phyloP scores from a whole-genome alignment of 768 basidiomycete species.

The Tricholoma bakamatsutake region DNA sequence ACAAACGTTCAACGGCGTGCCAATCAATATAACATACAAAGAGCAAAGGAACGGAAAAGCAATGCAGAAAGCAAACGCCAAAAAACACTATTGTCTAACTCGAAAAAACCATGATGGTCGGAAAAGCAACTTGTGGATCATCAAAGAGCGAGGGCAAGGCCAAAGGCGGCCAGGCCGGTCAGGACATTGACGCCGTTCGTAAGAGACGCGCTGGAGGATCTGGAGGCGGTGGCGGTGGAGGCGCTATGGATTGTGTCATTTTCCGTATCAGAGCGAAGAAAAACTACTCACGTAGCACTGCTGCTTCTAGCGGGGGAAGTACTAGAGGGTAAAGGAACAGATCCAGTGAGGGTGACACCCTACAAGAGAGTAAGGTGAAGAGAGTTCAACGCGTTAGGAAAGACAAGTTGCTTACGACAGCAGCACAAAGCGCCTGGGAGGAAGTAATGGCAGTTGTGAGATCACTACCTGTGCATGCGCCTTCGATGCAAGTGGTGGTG shows the following conservation, averaged over 20 bases:
- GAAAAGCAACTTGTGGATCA: conserved; percentile 6
- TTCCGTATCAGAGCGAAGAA: conserved; percentile 5
- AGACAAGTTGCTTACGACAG: conserved; percentile 38
- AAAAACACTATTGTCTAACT: not conserved
- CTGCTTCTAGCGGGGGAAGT: conserved; percentile 1
- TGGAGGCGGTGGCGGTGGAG: conserved; percentile 2
- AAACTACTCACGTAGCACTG: conserved; percentile 1
- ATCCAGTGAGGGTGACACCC: conserved; percentile 45
- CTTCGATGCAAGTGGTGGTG: conserved; percentile 43
- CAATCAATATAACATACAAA: not conserved
- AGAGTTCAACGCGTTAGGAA: not conserved
- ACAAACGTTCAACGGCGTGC: not conserved
- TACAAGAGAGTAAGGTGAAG: conserved; percentile 15
- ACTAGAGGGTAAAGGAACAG: conserved; percentile 7
- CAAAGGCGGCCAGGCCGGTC: conserved; percentile 37
- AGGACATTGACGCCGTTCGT: conserved; percentile 28
- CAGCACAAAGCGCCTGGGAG: conserved; percentile 38
- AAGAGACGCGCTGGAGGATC: conserved; percentile 14
- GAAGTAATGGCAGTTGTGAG: conserved; percentile 34
- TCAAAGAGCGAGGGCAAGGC: conserved; percentile 42
- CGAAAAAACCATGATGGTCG: not conserved
- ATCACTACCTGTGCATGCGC: conserved; percentile 42
- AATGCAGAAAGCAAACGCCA: not conserved
- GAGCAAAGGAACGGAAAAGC: not conserved
- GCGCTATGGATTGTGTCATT: no score